Evolutionary conservation across 768 basidiomycete genomes (phyloP), one percentile per base, ranked within the genome.

Genomic region (Mrakia blollopis): DNA sequence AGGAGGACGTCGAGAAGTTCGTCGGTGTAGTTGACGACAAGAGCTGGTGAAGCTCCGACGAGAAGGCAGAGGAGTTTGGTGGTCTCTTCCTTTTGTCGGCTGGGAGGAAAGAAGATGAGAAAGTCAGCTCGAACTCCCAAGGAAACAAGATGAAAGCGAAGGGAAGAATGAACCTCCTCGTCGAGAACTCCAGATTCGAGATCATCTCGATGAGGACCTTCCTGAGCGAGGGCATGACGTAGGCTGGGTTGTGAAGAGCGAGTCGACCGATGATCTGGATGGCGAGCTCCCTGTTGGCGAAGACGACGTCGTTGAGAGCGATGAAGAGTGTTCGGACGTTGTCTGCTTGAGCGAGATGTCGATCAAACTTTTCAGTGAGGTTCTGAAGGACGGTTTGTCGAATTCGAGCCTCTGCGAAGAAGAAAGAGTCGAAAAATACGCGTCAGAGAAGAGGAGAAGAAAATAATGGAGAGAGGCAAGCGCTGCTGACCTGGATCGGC

Each of bases 301-400:
- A 98, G 10, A 91, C 90, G 82, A 98, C 97, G 81, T 99, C 97
- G 81, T 98, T 98, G 67, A 99, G 87, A 0, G 95, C 97, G 79
- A 98, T 93, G 85, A 98, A 98, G 21, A 99, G 86, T 16, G 93
- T 95, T 21, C 95, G 89, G n/a, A 99, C 94, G 81, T 98, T 95
- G 84, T 98, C 97, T 0, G 96, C 94, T 84, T 98, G 97, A 2
- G 97, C 92, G 28, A 99, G 88, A 82, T 99, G 95, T 78, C 93
- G 92, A 82, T 99, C 97, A 80, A 99, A 98, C 30, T 93, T 89
- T 78, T 94, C 91, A 81, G 97, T 93, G 44, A 99, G 86, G 5
- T 90, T 90, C 2, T 89, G 88, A 28, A 99, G 87, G 0, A 98
- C 97, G 0, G 91, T 91, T 79, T 91, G 88, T 21, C 97, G 88